Base-by-base conservation (phyloP, 805 yeast species). In the Wickerhamomyces ciferrii region DNA sequence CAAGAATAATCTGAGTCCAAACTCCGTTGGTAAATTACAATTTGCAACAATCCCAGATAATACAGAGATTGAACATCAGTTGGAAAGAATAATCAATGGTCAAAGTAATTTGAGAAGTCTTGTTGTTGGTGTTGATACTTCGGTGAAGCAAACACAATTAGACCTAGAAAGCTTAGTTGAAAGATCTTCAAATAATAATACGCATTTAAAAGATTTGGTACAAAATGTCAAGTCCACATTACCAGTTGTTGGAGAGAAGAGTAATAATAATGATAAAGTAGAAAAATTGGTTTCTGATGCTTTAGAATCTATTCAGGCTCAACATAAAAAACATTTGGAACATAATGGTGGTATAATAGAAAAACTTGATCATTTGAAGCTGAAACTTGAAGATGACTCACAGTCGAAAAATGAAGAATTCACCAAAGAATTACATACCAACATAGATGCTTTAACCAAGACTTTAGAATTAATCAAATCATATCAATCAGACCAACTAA, bases 81-180 rank as follows among this genome's bases (percentile, higher is more conserved):
- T 65, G 15, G 54, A 53, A 14, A 56, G 51, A 18, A 47, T 71
- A 34, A 52, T 57, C 21, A 63, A 60, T 5, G 48, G 61, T 1
- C 66, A 71, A 24, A 41, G 43, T 15, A 34, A 49, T 5, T 59
- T 72, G 18, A 65, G 64, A 43, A 51, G 53, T 13, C 55, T 69
- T 15, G 54, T 71, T 5, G 49, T 43, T 18, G 47, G 52, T 3
- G 47, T 60, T 3, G 61, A 60, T 35, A 48, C 50, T 2, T 50
- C 62, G 14, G 63, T 60, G 14, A 59, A 54, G 39, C 59, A 53
- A 8, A 58, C 62, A 10, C 65, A 60, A 27, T 10, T 59, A 38
- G 63, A 58, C 24, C 50, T 60, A 17, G 62, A 57, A 10, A 56
- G 48, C 34, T 43, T 60, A 31, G 56, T 58, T 5, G 53, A 58